Conservation (phyloP, 768 basidiomycete species). For the Suillus paluster region DNA sequence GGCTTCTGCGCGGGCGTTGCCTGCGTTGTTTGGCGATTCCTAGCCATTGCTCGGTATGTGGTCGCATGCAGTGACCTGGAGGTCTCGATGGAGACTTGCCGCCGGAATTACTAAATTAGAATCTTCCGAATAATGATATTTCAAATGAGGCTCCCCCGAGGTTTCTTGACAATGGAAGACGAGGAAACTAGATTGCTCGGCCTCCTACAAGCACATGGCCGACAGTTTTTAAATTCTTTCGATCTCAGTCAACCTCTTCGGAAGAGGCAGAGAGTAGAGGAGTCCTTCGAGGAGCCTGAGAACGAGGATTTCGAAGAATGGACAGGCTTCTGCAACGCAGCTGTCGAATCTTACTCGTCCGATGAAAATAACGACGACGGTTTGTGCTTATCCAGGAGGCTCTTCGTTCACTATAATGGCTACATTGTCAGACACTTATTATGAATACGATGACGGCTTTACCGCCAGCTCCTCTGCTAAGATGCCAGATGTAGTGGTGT, state of each 20-base stretch:
- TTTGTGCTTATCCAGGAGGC: constrained; percentile 11
- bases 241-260: constrained; percentile 26
- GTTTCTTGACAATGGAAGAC: constrained; percentile 19
- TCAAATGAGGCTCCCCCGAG: background rate
- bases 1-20: constrained; percentile 18
- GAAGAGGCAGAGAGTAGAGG: constrained; percentile 17
- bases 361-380: constrained; percentile 24
- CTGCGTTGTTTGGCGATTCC: constrained; percentile 25
- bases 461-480: constrained; percentile 35
- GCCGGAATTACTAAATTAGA: constrained; percentile 10
- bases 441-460: constrained; percentile 53
- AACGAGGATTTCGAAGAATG: constrained; percentile 42
- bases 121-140: background rate
- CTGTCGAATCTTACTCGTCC: constrained; percentile 11
- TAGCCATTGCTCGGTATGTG: constrained; percentile 28
- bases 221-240: constrained; percentile 50
- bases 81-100: constrained; percentile 8
- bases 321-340: constrained; percentile 37
- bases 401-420: background rate
- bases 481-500: constrained; percentile 58
- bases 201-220: constrained; percentile 50
- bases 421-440: constrained; percentile 16
- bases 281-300: constrained; percentile 21
- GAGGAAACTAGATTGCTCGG: constrained; percentile 41
- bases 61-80: background rate